A percentile compares a stretch with the other conserved stretches of the same genome.
These are phyloP conservation scores for Verticillium nonalfalfae DNA, from an alignment of 2,329 filamentous ascomycete species.

Conservation along the genomic window DNA sequence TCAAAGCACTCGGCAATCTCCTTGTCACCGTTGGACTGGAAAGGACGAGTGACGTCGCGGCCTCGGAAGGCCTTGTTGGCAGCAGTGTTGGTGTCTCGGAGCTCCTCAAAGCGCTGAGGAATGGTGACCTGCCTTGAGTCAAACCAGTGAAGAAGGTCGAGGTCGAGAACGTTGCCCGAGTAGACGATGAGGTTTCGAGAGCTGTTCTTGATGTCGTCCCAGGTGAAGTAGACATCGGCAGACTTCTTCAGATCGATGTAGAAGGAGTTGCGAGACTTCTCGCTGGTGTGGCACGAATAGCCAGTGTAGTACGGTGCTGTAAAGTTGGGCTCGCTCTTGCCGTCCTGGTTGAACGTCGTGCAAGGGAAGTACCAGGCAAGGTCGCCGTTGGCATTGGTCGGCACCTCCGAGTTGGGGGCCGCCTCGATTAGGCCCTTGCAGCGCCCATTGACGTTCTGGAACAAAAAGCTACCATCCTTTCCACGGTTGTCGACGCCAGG, in stretches of 20 bases:
- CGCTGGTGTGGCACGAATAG: constrained; percentile 82
- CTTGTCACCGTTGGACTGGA: constrained; percentile 75
- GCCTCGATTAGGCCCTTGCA: constrained; percentile 86
- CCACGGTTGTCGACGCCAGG: constrained; percentile 67
- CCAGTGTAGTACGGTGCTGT: constrained; percentile 74
- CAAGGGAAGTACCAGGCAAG: constrained; percentile 98
- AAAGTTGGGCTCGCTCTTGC: constrained; percentile 69
- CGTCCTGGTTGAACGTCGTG: constrained; percentile 86
- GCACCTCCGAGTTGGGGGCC: constrained; percentile 67
- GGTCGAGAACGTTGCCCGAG: constrained; percentile 86
- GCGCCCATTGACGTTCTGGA: constrained; percentile 96
- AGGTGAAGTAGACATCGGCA: constrained; percentile 92
- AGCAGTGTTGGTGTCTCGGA: constrained; percentile 59
- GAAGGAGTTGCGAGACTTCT: constrained; percentile 62
- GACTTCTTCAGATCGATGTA: constrained; percentile 61
- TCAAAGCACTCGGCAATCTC: constrained; percentile 79
- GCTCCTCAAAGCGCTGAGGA: constrained; percentile 71
- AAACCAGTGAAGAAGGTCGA: constrained; percentile 87
- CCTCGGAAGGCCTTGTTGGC: constrained; percentile 64
- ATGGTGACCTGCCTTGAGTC: constrained; percentile 72
- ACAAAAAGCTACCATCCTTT: constrained; percentile 93
- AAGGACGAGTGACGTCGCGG: constrained; percentile 81
- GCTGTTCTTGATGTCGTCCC: constrained; percentile 86
- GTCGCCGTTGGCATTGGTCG: constrained; percentile 64
- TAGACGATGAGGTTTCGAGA: constrained; percentile 91